A percentile compares a stretch with the other conserved stretches of the same genome.
These are phyloP conservation scores for Arthrobotrys megalospora DNA, from an alignment of 2,329 filamentous ascomycete species.

Conservation along the genomic window DNA sequence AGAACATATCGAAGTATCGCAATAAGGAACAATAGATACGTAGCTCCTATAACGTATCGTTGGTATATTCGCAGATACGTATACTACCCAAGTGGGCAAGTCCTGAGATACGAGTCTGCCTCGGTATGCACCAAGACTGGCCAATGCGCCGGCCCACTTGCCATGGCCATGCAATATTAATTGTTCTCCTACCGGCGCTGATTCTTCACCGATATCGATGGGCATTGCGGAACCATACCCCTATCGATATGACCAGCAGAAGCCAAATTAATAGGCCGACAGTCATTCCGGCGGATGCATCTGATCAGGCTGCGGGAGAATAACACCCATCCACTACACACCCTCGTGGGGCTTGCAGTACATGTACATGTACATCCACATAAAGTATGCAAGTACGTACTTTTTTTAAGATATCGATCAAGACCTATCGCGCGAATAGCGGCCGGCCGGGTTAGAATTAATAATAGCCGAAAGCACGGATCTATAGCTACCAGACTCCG, in stretches of 20 bases:
- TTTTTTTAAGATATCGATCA: slow-evolving; percentile 30
- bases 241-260: slow-evolving; percentile 12
- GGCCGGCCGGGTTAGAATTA: slow-evolving; percentile 35
- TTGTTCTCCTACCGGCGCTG: slow-evolving; percentile 22
- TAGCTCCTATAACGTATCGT: background rate
- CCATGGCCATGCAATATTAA: too few relatives aligned
- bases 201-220: slow-evolving; percentile 15
- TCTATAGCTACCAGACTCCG: slow-evolving; percentile 42
- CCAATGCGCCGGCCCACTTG: slow-evolving; percentile 7
- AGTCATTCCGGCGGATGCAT: slow-evolving; percentile 22
- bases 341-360: slow-evolving; percentile 24
- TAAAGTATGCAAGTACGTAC: slow-evolving; percentile 12
- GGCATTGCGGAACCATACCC: slow-evolving; percentile 8
- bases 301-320: slow-evolving; percentile 33
- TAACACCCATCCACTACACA: slow-evolving; percentile 4
- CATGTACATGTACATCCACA: background rate
- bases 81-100: background rate
- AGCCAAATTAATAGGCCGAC: slow-evolving; percentile 21
- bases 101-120: background rate
- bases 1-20: too few relatives aligned
- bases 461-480: slow-evolving; percentile 53
- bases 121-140: background rate
- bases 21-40: too few relatives aligned
- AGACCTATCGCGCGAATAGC: slow-evolving; percentile 25
- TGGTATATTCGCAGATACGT: background rate